A percentile compares a stretch with the other conserved stretches of the same genome.
These are phyloP conservation scores for Trypanosoma rangeli DNA, from an alignment of 208 protist species.

Conservation along the genomic window DNA sequence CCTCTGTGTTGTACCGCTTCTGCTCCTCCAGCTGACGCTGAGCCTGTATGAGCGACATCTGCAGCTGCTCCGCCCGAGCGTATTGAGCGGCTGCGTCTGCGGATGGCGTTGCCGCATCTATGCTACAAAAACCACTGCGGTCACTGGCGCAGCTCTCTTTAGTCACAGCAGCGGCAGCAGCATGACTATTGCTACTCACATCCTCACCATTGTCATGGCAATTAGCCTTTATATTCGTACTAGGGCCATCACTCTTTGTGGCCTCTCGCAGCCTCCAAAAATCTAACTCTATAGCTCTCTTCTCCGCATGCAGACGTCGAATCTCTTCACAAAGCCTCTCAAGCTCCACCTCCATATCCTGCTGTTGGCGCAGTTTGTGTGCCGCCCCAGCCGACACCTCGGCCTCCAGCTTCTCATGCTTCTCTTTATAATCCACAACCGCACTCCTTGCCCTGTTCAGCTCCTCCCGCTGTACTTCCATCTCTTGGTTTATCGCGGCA, in stretches of 20 bases:
- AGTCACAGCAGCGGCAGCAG: not conserved
- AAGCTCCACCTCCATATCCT: slow-evolving; percentile 12
- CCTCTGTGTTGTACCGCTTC: slow-evolving; percentile 7
- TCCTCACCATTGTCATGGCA: not conserved
- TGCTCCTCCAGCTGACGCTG: slow-evolving; percentile 25
- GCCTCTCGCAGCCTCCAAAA: not conserved
- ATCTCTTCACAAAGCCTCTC: slow-evolving; percentile 2
- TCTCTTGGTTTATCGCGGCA: slow-evolving; percentile 13
- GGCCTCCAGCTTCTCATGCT: slow-evolving; percentile 8
- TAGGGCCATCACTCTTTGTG: not conserved
- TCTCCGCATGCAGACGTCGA: slow-evolving; percentile 2
- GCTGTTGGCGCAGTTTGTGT: not conserved
- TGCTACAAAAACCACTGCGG: not conserved
- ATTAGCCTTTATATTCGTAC: not conserved
- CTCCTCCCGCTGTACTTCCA: slow-evolving; percentile 15
- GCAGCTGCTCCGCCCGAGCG: slow-evolving; percentile 21
- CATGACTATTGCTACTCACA: not conserved
- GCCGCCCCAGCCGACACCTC: not conserved
- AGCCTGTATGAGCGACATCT: slow-evolving; percentile 20
- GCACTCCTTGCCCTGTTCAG: not conserved
- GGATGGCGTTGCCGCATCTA: not conserved
- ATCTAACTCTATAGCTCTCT: not conserved
- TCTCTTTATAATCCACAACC: not conserved
- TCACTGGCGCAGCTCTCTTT: not conserved
- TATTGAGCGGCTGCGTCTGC: not conserved